Evolutionary conservation across 345 rosid genomes (phyloP).

Genomic region (Physaria fendleri): DNA sequence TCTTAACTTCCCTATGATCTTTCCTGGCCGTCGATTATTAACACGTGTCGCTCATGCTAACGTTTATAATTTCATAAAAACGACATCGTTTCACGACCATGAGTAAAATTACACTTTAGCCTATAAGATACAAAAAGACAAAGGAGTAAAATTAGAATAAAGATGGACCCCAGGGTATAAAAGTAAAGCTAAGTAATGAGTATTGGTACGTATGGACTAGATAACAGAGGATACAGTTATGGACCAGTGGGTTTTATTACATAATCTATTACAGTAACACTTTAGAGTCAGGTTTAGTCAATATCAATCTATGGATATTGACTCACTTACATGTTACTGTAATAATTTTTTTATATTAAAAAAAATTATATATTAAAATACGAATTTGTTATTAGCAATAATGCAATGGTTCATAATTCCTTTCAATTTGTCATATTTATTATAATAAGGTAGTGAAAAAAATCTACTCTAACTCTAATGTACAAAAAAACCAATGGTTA

Average conservation of each 20-base stretch:
- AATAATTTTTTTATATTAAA: neutral
- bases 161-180: slow-evolving; percentile 21
- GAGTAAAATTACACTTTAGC: no score
- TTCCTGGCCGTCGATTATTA: slow-evolving; percentile 22
- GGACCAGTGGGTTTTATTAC: slow-evolving; percentile 27
- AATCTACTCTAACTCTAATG: neutral
- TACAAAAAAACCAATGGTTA: neutral
- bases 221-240: slow-evolving; percentile 24
- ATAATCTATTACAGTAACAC: slow-evolving; percentile 28
- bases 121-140: neutral
- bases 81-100: slow-evolving; percentile 23
- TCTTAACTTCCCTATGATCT: slow-evolving; percentile 33
- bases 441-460: neutral
- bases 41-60: slow-evolving; percentile 22
- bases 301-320: slow-evolving; percentile 22
- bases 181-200: slow-evolving; percentile 22
- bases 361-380: no score
- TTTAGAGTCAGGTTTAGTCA: slow-evolving; percentile 23
- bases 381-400: no score
- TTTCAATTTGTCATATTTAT: neutral
- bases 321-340: neutral
- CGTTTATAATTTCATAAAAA: neutral
- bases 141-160: slow-evolving; percentile 4
- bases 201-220: slow-evolving; percentile 19
- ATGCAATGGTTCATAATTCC: no score